phyloP scores from a whole-genome alignment of 2,329 filamentous ascomycete genomes.

The Aspergillus arachidicola region DNA sequence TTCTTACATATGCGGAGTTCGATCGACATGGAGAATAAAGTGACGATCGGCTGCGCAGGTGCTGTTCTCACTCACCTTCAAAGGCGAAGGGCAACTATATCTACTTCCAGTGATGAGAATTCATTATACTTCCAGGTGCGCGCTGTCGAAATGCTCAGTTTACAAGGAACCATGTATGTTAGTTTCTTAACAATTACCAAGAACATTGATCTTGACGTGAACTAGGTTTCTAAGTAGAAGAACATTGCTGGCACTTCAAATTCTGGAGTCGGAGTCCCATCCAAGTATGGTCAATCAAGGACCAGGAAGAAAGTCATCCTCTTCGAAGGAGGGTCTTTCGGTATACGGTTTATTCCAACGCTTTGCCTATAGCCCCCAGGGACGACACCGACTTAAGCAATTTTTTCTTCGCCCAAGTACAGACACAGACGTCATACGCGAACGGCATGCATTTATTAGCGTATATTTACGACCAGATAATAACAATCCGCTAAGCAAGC shows the following conservation, averaged over 20 bases:
- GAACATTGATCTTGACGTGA: background rate
- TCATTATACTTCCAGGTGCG: slow-evolving; percentile 62
- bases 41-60: slow-evolving; percentile 84
- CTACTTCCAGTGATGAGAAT: slow-evolving; percentile 61
- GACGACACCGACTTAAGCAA: slow-evolving; percentile 72
- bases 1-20: slow-evolving; percentile 69
- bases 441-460: slow-evolving; percentile 71
- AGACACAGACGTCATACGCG: slow-evolving; percentile 67
- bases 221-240: slow-evolving; percentile 79
- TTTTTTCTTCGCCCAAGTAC: slow-evolving; percentile 79
- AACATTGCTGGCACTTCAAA: slow-evolving; percentile 79
- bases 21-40: slow-evolving; percentile 72
- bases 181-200: background rate
- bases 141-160: slow-evolving; percentile 73
- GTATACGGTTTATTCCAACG: slow-evolving; percentile 80
- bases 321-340: slow-evolving; percentile 78
- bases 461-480: slow-evolving; percentile 72
- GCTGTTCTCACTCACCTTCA: slow-evolving; percentile 80
- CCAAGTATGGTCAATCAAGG: slow-evolving; percentile 79
- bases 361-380: slow-evolving; percentile 76
- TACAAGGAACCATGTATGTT: slow-evolving; percentile 62
- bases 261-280: slow-evolving; percentile 79
- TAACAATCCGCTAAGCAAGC: slow-evolving; percentile 53
- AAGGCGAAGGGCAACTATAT: slow-evolving; percentile 65
- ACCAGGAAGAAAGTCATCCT: slow-evolving; percentile 61